A percentile compares a stretch with the other conserved stretches of the same genome.
Conservation (phyloP, 1,284 basidiomycete species). For the Polyporus tsugae region DNA sequence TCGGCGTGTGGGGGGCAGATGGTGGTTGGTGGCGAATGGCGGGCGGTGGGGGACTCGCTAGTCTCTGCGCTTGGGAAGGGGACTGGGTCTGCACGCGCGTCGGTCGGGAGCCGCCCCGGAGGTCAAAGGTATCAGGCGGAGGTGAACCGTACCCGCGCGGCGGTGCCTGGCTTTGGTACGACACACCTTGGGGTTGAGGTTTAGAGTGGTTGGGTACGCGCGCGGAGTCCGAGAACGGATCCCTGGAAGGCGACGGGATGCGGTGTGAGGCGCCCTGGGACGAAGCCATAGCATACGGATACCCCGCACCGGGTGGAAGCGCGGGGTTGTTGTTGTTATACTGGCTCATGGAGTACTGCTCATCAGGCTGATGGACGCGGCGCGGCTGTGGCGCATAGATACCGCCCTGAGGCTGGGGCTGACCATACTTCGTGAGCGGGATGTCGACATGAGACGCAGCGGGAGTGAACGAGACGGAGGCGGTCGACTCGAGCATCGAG, state of each 20-base stretch:
- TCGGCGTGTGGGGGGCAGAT: slow-evolving; percentile 5
- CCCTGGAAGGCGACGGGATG: slow-evolving; percentile 12
- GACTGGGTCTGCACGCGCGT: slow-evolving; percentile 16
- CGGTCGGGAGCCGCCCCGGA: slow-evolving; percentile 4
- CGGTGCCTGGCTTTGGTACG: slow-evolving; percentile 29
- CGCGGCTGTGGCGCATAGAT: slow-evolving; percentile 48
- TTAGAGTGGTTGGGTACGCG: slow-evolving; percentile 11
- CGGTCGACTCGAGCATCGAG: slow-evolving; percentile 38
- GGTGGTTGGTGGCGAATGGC: slow-evolving; percentile 18
- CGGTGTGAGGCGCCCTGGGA: slow-evolving; percentile 15
- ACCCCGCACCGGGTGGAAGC: slow-evolving; percentile 29
- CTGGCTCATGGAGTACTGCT: slow-evolving; percentile 26
- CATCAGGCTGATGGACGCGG: slow-evolving; percentile 33
- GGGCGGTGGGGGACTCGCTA: slow-evolving; percentile 12
- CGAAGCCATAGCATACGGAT: slow-evolving; percentile 22
- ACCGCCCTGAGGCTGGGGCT: slow-evolving; percentile 30
- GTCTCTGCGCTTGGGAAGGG: neutral
- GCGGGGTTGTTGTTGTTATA: slow-evolving; percentile 8
- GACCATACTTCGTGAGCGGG: slow-evolving; percentile 46
- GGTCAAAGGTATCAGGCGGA: slow-evolving; percentile 23
- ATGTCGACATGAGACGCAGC: slow-evolving; percentile 49
- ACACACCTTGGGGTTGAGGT: slow-evolving; percentile 10
- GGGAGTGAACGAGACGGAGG: slow-evolving; percentile 46
- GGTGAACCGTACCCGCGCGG: slow-evolving; percentile 31
- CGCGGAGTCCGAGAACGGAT: slow-evolving; percentile 30